Percentiles rank a stretch among this genome's conserved stretches.
These are phyloP conservation scores for Ascochyta clinopodiicola DNA, from an alignment of 2,329 filamentous ascomycete genomes.

Conservation along the genomic window DNA sequence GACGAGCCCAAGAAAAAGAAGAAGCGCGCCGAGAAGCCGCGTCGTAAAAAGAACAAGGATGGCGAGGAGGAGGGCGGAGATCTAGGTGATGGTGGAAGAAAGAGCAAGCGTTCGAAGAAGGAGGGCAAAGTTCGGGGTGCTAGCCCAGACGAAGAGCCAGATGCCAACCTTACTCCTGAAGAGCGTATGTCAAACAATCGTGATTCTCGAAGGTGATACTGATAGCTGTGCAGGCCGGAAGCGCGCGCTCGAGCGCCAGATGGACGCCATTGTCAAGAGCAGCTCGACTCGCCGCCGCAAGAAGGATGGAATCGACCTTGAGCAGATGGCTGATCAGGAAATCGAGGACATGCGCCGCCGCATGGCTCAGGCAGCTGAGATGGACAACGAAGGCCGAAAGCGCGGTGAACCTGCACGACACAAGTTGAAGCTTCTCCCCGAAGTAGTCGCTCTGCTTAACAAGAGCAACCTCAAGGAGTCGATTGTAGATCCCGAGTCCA, in stretches of 20 bases:
- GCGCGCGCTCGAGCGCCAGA: slow-evolving; percentile 81
- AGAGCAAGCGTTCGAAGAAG: slow-evolving; percentile 57
- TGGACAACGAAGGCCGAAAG: slow-evolving; percentile 82
- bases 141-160: slow-evolving; percentile 67
- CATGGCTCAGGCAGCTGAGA: slow-evolving; percentile 89
- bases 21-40: slow-evolving; percentile 62
- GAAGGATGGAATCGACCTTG: slow-evolving; percentile 90
- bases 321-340: slow-evolving; percentile 87
- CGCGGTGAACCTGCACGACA: slow-evolving; percentile 82
- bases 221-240: slow-evolving; percentile 62
- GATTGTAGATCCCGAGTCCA: slow-evolving; percentile 91
- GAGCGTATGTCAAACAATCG: slow-evolving; percentile 65
- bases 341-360: slow-evolving; percentile 85
- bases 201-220: not conserved
- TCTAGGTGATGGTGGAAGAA: slow-evolving; percentile 59
- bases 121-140: slow-evolving; percentile 45
- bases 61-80: slow-evolving; percentile 56
- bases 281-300: slow-evolving; percentile 75
- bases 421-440: slow-evolving; percentile 91
- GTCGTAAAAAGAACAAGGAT: slow-evolving; percentile 58
- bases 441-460: slow-evolving; percentile 87
- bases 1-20: slow-evolving; percentile 74
- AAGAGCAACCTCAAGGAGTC: slow-evolving; percentile 84
- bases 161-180: slow-evolving; percentile 81
- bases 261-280: slow-evolving; percentile 88